phyloP scores from a whole-genome alignment of 345 rosid species.

The Citrus trifoliata region DNA sequence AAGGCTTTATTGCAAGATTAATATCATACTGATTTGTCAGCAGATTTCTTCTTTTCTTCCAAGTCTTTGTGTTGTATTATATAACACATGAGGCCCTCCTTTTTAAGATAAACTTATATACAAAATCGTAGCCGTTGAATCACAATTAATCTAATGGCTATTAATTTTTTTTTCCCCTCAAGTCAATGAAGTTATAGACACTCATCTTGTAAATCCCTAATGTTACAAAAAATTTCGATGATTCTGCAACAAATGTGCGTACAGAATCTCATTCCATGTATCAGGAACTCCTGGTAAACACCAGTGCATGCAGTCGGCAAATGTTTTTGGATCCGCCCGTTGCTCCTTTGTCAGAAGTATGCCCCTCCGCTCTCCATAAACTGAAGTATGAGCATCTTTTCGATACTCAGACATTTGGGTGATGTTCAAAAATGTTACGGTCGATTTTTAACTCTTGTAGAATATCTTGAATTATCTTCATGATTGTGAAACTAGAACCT shows the following conservation, averaged over 20 bases:
- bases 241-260: slow-evolving; percentile 56
- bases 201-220: not conserved
- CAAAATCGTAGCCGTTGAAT: too few species aligned
- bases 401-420: slow-evolving; percentile 80
- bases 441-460: slow-evolving; percentile 41
- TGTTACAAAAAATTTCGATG: slow-evolving; percentile 33
- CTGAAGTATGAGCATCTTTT: slow-evolving; percentile 77
- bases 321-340: slow-evolving; percentile 53
- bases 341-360: slow-evolving; percentile 75
- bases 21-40: too few species aligned
- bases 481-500: slow-evolving; percentile 73
- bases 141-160: too few species aligned
- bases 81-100: not conserved
- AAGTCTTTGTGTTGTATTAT: too few species aligned
- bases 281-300: slow-evolving; percentile 94
- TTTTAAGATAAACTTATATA: too few species aligned
- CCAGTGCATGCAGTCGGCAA: slow-evolving; percentile 94
- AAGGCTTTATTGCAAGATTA: too few species aligned
- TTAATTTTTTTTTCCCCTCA: too few species aligned
- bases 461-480: slow-evolving; percentile 51
- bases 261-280: slow-evolving; percentile 26
- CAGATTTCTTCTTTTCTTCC: not conserved
- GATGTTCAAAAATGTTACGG: slow-evolving; percentile 61
- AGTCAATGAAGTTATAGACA: too few species aligned
- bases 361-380: slow-evolving; percentile 77